A percentile compares a stretch with the other conserved stretches of the same genome.
phyloP scores from a whole-genome alignment of 345 rosid species.

The Euphorbia pulcherrima region DNA sequence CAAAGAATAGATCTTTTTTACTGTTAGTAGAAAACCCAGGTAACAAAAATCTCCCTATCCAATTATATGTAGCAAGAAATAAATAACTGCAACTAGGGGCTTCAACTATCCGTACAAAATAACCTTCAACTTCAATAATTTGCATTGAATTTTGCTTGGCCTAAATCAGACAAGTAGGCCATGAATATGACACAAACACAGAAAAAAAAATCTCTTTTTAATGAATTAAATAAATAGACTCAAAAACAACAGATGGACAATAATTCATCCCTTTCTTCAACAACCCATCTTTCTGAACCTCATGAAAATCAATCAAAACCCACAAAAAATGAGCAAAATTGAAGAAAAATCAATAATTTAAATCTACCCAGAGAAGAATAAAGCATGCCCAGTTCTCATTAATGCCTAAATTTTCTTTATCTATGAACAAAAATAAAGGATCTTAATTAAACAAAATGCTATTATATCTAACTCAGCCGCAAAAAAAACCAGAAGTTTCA shows the following conservation, averaged over 20 bases:
- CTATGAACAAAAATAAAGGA: constrained; percentile 5
- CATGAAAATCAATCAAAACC: not conserved
- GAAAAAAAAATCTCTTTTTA: constrained; percentile 2
- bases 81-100: constrained; percentile 7
- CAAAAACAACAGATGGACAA: not conserved
- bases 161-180: constrained; percentile 19
- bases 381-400: not conserved
- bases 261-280: constrained; percentile 11
- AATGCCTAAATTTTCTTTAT: not conserved
- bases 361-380: constrained; percentile 1
- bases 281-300: not conserved
- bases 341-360: constrained; percentile 8
- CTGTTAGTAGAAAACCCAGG: constrained; percentile 12
- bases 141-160: constrained; percentile 21
- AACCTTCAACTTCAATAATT: constrained; percentile 27
- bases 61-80: constrained; percentile 18
- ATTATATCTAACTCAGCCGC: constrained; percentile 31
- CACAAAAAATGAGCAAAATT: not conserved
- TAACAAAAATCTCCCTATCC: constrained; percentile 14
- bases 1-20: not conserved
- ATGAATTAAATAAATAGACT: not conserved
- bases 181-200: constrained; percentile 29
- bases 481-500: constrained; percentile 4
- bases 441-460: constrained; percentile 22
- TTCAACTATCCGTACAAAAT: constrained; percentile 10